A percentile compares a stretch with the other conserved stretches of the same genome.
Evolutionary conservation across 1,139 yeast species (phyloP).

Genomic region (Meyerozyma smithsonii): DNA sequence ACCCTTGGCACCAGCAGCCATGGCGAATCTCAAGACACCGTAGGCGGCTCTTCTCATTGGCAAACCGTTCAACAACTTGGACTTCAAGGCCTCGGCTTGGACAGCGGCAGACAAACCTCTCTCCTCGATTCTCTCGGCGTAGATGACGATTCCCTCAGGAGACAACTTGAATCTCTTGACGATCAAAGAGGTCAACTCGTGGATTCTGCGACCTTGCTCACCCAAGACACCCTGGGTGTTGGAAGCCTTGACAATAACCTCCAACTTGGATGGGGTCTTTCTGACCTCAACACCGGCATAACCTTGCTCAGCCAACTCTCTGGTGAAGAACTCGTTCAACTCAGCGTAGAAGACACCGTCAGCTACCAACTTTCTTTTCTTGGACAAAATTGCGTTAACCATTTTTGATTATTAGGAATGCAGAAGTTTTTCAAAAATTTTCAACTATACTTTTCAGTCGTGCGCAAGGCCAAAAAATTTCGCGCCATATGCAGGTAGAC

Average conservation of each 20-base stretch:
- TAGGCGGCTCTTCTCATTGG: slow-evolving; percentile 99
- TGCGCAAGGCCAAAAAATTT: background rate
- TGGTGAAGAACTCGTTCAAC: slow-evolving; percentile 99
- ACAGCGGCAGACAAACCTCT: slow-evolving; percentile 99
- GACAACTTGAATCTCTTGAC: slow-evolving; percentile 98
- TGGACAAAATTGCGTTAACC: slow-evolving; percentile 64
- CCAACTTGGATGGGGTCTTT: slow-evolving; percentile 97
- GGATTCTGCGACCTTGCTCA: slow-evolving; percentile 99
- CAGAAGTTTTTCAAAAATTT: slow-evolving; percentile 4
- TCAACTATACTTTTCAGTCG: slow-evolving; percentile 2
- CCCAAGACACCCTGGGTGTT: slow-evolving; percentile 99
- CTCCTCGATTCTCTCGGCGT: slow-evolving; percentile 99
- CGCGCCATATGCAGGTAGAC: background rate
- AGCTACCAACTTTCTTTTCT: slow-evolving; percentile 91
- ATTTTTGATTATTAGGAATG: slow-evolving; percentile 23
- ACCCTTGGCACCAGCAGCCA: slow-evolving; percentile 99
- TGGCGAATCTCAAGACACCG: slow-evolving; percentile 99
- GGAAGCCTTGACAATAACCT: slow-evolving; percentile 97
- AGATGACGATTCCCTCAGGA: slow-evolving; percentile 90
- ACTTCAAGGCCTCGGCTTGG: slow-evolving; percentile 98
- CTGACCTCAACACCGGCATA: slow-evolving; percentile 99
- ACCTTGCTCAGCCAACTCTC: slow-evolving; percentile 99
- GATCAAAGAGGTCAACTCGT: slow-evolving; percentile 95
- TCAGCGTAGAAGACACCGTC: slow-evolving; percentile 99
- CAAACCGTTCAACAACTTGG: slow-evolving; percentile 97